Base-by-base conservation (phyloP, 805 yeast species). In the Saturnispora diversa region DNA sequence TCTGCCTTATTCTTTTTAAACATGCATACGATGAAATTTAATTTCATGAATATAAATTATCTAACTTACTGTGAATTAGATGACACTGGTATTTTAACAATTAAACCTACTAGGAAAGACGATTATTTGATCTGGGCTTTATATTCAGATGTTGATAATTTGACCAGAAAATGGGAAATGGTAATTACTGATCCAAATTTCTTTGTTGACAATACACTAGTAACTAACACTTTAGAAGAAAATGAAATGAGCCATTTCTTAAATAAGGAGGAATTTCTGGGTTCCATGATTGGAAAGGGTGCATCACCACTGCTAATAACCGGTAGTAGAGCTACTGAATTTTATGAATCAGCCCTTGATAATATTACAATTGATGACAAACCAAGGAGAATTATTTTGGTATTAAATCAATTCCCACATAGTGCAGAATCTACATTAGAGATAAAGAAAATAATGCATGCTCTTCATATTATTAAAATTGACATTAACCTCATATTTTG, bases 311-410 rank as follows among this genome's bases (percentile, higher is more conserved):
- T n/a, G n/a, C n/a, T n/a, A n/a, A n/a, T n/a, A n/a, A n/a, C n/a
- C n/a, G n/a, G n/a, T n/a, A 61, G 62, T 5, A 62, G 56, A 5
- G 42, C 55, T 37, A 54, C 62, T 7, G 47, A 44, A 35, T 53
- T 59, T 37, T 58, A 56, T 38, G 60, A 54, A 28, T 49, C 54
- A 8, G 55, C 60, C 1, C 47, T 59, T 6, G 50, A 46, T 16
- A 45, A 58, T 2, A 31, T 56, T 5, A 40, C 43, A 1, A 49
- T 54, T 30, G 47, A 41, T 27, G 43, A 40, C 20, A 60, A 57
- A 37, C 65, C 64, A 6, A 11, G 37, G 2, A 49, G 47, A n/a
- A 53, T 58, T 40, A 40, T 53, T 7, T 47, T 62, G 3, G 41
- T 60, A 2, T 17, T 60, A 10, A 62, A 62, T 37, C 62, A 58